Evolutionary conservation across 768 basidiomycete genomes (phyloP).

Genomic region (Hygrocybe punicea): DNA sequence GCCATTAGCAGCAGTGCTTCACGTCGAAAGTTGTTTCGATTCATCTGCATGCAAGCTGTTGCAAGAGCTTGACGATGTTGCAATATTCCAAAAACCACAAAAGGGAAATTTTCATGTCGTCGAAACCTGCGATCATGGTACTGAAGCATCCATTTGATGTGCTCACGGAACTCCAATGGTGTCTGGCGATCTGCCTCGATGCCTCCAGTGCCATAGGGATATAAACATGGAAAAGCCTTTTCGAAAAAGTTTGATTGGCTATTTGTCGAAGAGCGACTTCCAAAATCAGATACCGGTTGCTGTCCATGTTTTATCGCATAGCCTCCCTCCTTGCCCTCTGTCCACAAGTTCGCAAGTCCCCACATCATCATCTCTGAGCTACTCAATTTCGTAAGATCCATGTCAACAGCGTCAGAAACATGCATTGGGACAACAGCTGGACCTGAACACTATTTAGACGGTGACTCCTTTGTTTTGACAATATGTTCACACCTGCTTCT

Average conservation of each 20-base stretch:
- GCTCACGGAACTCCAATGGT: conserved; percentile 17
- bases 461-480: too few species aligned
- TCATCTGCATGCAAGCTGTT: conserved; percentile 33
- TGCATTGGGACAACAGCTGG: too few species aligned
- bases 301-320: conserved; percentile 24
- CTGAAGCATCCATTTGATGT: conserved; percentile 27
- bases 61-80: conserved; percentile 27
- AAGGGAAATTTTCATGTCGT: conserved; percentile 32
- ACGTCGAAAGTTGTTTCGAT: conserved; percentile 20
- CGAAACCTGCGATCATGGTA: too few species aligned
- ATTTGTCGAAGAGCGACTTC: conserved; percentile 2
- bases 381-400: too few species aligned
- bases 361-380: too few species aligned
- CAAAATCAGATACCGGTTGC: conserved; percentile 29
- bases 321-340: conserved; percentile 15
- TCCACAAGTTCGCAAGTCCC: too few species aligned
- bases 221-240: conserved; percentile 24
- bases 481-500: too few species aligned
- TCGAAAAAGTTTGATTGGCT: conserved; percentile 17
- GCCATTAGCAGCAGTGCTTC: conserved; percentile 19
- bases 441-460: too few species aligned
- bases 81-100: conserved; percentile 28
- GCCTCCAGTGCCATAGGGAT: too few species aligned
- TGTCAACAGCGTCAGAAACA: too few species aligned
- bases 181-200: conserved; percentile 14